Conservation (phyloP, 768 basidiomycete genomes). For the Naganishia onofrii region DNA sequence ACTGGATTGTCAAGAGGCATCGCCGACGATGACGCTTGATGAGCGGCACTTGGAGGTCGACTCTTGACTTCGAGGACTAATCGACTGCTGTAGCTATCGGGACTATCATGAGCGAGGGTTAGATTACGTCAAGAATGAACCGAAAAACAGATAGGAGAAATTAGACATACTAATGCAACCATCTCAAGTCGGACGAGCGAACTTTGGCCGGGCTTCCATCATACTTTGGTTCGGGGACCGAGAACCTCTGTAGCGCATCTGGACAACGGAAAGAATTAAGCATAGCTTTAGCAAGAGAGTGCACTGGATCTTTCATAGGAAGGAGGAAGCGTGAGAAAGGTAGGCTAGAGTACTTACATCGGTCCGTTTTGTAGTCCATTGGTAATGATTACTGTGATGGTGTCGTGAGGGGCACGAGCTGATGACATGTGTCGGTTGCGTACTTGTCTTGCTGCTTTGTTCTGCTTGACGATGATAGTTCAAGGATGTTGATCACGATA, state of each 20-base stretch:
- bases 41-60: background rate
- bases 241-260: constrained; percentile 11
- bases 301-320: too few species aligned
- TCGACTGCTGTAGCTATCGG: background rate
- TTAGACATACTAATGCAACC: constrained; percentile 15
- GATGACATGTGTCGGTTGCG: too few species aligned
- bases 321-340: too few species aligned
- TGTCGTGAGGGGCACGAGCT: too few species aligned
- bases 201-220: constrained; percentile 14
- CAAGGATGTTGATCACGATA: too few species aligned
- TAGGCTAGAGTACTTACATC: background rate
- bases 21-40: background rate
- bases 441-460: too few species aligned
- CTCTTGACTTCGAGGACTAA: background rate
- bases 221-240: background rate
- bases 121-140: background rate
- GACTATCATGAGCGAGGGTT: background rate
- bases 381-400: background rate
- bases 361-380: background rate
- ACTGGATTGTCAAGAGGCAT: too few species aligned
- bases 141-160: background rate
- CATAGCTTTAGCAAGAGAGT: background rate
- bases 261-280: background rate
- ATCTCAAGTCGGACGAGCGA: background rate
- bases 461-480: too few species aligned